Evolutionary conservation across 768 basidiomycete species (phyloP).

Genomic region (Boletus rubescentipes): DNA sequence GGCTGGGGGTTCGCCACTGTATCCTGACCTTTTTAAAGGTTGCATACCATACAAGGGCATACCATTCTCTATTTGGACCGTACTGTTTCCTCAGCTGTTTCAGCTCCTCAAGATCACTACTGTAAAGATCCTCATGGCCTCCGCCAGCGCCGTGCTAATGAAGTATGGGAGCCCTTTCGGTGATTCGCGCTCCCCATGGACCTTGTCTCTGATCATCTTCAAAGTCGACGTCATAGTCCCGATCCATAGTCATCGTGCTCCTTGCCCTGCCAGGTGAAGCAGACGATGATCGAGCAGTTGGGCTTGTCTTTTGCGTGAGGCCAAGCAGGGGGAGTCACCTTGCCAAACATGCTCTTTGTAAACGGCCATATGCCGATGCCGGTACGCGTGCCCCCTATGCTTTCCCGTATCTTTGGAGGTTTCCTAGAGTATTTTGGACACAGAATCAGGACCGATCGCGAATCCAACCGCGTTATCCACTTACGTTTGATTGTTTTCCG

Average conservation of each 20-base stretch:
- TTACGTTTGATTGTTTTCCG: not conserved
- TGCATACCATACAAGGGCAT: too few species aligned
- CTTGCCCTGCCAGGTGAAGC: conserved; percentile 12
- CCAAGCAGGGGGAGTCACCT: conserved; percentile 9
- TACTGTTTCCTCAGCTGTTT: not conserved
- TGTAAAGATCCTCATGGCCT: conserved; percentile 14
- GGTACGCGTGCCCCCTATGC: conserved; percentile 7
- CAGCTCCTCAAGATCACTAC: not conserved
- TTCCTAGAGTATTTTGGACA: conserved; percentile 1
- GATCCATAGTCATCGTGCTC: conserved; percentile 13
- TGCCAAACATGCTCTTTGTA: conserved; percentile 15
- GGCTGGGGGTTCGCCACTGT: not conserved
- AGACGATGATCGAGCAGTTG: conserved; percentile 13
- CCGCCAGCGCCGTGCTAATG: conserved; percentile 10
- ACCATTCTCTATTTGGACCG: not conserved
- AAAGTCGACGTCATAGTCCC: conserved; percentile 1
- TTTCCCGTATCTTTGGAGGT: not conserved
- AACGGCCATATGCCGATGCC: conserved; percentile 16
- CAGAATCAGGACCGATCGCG: not conserved
- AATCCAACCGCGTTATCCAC: not conserved
- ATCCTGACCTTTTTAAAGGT: too few species aligned
- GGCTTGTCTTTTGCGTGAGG: conserved; percentile 9
- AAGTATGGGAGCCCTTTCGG: conserved; percentile 7
- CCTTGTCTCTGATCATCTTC: not conserved
- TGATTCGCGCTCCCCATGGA: not conserved